Evolutionary conservation across 371 early-diverging fungal genomes (phyloP).

Genomic region (Aphelidium insulamus): DNA sequence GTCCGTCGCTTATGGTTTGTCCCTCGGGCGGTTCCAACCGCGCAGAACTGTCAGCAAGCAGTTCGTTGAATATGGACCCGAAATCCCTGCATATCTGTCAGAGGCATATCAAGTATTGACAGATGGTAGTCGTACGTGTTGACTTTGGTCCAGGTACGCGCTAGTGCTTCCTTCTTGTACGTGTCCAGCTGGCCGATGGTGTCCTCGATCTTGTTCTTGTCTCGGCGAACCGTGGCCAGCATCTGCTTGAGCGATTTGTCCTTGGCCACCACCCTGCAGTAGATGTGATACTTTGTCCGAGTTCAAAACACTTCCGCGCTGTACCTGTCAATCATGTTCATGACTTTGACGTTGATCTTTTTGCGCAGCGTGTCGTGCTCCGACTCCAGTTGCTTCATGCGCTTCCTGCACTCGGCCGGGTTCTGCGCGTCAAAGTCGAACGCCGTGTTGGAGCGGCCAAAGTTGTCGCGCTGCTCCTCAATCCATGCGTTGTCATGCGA

Average conservation of each 20-base stretch:
- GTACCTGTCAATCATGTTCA: slow-evolving; percentile 78
- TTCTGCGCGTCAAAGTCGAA: slow-evolving; percentile 58
- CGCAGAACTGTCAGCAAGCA: slow-evolving; percentile 76
- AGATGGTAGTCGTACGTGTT: slow-evolving; percentile 28
- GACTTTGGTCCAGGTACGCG: slow-evolving; percentile 73
- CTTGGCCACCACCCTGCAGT: slow-evolving; percentile 56
- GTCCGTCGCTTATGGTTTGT: slow-evolving; percentile 52
- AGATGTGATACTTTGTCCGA: background rate
- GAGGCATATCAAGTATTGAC: background rate
- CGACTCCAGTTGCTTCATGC: slow-evolving; percentile 39
- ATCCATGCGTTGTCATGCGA: slow-evolving; percentile 65
- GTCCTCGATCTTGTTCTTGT: slow-evolving; percentile 83
- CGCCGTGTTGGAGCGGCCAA: slow-evolving; percentile 52
- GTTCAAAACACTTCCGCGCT: background rate
- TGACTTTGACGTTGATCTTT: slow-evolving; percentile 76
- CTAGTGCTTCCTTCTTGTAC: slow-evolving; percentile 70
- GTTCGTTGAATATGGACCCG: slow-evolving; percentile 81
- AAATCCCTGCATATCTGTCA: slow-evolving; percentile 39
- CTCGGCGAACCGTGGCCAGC: slow-evolving; percentile 66
- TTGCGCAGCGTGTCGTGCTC: slow-evolving; percentile 54
- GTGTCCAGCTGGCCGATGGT: slow-evolving; percentile 72
- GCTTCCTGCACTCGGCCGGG: slow-evolving; percentile 38
- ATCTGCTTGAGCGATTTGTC: slow-evolving; percentile 60
- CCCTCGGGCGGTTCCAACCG: slow-evolving; percentile 67
- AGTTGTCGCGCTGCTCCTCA: slow-evolving; percentile 39